These are phyloP conservation scores for Apiotrichum domesticum DNA, from an alignment of 1,284 basidiomycete species.

Conservation along the genomic window DNA sequence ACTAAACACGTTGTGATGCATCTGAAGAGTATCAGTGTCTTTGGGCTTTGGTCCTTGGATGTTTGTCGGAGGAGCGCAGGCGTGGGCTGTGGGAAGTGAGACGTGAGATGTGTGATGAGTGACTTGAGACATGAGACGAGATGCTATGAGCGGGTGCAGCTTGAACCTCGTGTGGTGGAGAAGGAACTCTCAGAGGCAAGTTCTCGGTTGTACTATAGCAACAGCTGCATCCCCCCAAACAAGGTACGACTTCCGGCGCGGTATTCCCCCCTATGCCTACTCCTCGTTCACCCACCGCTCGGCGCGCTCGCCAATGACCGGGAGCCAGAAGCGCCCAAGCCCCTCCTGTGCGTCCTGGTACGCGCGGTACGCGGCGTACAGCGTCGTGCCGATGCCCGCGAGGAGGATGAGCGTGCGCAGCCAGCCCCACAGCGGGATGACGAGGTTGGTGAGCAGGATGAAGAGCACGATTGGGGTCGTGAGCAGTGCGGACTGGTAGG, in stretches of 20 bases:
- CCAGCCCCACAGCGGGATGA: constrained; percentile 50
- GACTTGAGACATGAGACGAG: too few relatives aligned
- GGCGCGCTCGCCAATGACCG: constrained; percentile 63
- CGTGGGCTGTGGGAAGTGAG: too few relatives aligned
- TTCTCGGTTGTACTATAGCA: neutral
- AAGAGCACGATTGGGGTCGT: constrained; percentile 62
- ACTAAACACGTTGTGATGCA: neutral
- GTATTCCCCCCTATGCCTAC: constrained; percentile 34
- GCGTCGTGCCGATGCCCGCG: constrained; percentile 23
- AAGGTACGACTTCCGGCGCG: neutral
- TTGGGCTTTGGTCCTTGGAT: too few relatives aligned
- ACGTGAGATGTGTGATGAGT: too few relatives aligned
- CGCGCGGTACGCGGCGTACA: constrained; percentile 51
- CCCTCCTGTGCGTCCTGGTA: constrained; percentile 60
- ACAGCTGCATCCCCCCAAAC: neutral
- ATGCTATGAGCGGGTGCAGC: too few relatives aligned
- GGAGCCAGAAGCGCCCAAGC: constrained; percentile 58
- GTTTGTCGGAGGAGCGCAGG: too few relatives aligned
- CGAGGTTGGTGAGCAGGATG: constrained; percentile 57
- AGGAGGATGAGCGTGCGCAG: constrained; percentile 30
- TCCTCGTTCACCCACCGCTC: constrained; percentile 68
- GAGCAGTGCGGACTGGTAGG: constrained; percentile 71
- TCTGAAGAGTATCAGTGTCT: neutral
- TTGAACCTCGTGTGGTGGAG: too few relatives aligned
- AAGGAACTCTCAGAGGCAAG: too few relatives aligned